Evolutionary conservation across 495 filamentous ascomycete genomes (phyloP).

Genomic region (Penicillium nucicola): DNA sequence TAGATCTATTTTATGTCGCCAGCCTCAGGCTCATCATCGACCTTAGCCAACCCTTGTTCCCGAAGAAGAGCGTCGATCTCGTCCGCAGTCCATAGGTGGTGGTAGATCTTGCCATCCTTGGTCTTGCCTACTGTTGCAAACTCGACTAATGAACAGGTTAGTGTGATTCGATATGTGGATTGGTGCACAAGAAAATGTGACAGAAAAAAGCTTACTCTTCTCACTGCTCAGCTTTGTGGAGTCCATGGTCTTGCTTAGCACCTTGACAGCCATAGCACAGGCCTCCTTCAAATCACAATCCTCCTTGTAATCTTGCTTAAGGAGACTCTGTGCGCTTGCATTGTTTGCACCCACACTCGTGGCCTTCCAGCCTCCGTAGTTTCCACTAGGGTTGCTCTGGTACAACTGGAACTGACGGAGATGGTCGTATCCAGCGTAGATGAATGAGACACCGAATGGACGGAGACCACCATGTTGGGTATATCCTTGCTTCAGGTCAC

Average conservation of each 20-base stretch:
- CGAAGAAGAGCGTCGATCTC: conserved; percentile 93
- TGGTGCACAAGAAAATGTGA: neutral
- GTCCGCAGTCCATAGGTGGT: conserved; percentile 94
- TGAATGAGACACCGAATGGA: conserved; percentile 98
- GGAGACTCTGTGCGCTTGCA: conserved; percentile 90
- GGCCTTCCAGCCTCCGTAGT: conserved; percentile 99
- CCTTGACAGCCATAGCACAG: conserved; percentile 96
- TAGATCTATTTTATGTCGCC: conserved; percentile 49
- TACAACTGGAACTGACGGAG: conserved; percentile 97
- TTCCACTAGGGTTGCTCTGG: conserved; percentile 98
- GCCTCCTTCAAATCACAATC: conserved; percentile 94
- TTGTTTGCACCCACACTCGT: conserved; percentile 98
- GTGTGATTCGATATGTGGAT: conserved; percentile 3
- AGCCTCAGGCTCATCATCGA: conserved; percentile 72
- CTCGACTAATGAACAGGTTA: conserved; percentile 66
- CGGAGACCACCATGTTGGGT: conserved; percentile 97
- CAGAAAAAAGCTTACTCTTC: conserved; percentile 70
- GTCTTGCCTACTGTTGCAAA: conserved; percentile 98
- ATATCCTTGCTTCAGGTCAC: conserved; percentile 99
- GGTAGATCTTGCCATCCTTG: conserved; percentile 91
- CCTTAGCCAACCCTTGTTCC: conserved; percentile 92
- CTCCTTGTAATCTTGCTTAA: conserved; percentile 99
- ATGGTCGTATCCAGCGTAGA: conserved; percentile 96
- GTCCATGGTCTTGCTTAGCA: conserved; percentile 99
- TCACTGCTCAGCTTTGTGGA: conserved; percentile 97